phyloP scores from a whole-genome alignment of 768 basidiomycete species.

The Lactarius quietus region DNA sequence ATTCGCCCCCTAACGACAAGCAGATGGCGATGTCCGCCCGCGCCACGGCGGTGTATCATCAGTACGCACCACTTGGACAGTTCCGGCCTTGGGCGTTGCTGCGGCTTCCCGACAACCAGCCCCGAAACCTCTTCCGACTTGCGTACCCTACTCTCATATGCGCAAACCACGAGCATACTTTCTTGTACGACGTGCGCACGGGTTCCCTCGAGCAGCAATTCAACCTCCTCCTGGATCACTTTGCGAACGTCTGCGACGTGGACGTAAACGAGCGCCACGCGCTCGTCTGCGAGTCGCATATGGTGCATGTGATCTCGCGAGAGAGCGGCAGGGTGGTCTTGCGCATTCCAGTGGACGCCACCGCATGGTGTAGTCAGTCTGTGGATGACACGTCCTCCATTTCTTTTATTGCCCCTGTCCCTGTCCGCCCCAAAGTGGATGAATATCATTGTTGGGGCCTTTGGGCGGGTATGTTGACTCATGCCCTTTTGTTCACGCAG shows the following conservation, averaged over 20 bases:
- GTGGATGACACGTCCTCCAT: background rate
- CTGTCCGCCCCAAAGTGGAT: background rate
- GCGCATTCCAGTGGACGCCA: constrained; percentile 28
- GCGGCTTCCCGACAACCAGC: constrained; percentile 39
- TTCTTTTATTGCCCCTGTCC: constrained; percentile 2
- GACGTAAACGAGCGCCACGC: constrained; percentile 58
- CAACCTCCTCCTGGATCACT: no score
- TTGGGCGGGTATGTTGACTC: background rate
- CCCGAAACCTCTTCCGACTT: constrained; percentile 59
- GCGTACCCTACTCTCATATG: constrained; percentile 64
- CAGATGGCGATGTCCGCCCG: constrained; percentile 29
- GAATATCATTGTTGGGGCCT: background rate
- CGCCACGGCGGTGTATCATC: constrained; percentile 26
- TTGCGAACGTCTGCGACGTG: constrained; percentile 47
- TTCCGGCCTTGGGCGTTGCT: constrained; percentile 65
- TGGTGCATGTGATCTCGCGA: constrained; percentile 54
- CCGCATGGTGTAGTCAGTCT: background rate
- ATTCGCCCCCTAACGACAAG: constrained; percentile 27
- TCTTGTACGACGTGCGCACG: constrained; percentile 59
- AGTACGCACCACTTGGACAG: constrained; percentile 39
- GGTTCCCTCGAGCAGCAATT: constrained; percentile 48
- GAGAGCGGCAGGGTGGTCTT: constrained; percentile 43
- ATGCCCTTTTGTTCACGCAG: background rate
- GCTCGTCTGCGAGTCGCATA: constrained; percentile 51
- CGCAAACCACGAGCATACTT: constrained; percentile 43